These are phyloP conservation scores for Beauveria medogensis DNA, from an alignment of 2,329 filamentous ascomycete species.

Conservation along the genomic window DNA sequence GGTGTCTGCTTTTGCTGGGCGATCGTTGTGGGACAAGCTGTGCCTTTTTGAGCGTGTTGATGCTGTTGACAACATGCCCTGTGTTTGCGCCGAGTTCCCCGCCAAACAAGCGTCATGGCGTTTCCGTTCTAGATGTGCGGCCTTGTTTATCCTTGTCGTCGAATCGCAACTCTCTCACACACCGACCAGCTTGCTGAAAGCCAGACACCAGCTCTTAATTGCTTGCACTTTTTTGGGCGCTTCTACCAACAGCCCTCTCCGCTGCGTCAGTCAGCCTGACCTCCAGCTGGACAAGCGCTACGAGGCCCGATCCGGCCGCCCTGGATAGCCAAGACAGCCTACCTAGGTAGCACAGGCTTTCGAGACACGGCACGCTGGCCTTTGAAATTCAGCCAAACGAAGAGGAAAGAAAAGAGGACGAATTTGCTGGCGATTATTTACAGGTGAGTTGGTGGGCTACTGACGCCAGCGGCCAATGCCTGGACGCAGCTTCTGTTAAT, in stretches of 20 bases:
- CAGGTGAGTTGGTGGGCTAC: background rate
- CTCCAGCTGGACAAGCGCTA: constrained; percentile 7
- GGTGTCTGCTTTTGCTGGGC: background rate
- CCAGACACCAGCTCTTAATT: background rate
- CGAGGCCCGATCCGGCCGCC: constrained; percentile 6
- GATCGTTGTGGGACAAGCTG: background rate
- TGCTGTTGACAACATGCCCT: background rate
- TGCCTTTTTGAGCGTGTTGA: background rate
- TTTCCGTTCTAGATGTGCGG: background rate
- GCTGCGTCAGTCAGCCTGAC: constrained; percentile 4
- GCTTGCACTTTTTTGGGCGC: too few relatives aligned
- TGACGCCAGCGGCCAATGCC: background rate
- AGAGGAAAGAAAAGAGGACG: background rate
- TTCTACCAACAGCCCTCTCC: background rate
- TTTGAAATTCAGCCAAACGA: background rate
- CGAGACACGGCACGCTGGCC: background rate
- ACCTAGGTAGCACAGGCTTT: background rate
- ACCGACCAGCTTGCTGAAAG: background rate
- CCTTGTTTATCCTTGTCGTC: background rate
- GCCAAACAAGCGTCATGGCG: constrained; percentile 1
- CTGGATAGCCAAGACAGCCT: background rate
- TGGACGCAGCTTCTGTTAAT: background rate
- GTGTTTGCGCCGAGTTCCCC: background rate
- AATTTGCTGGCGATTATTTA: background rate
- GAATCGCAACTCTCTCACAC: background rate